Conservation (phyloP, 2,329 filamentous ascomycete genomes). For the Fusarium albidum region DNA sequence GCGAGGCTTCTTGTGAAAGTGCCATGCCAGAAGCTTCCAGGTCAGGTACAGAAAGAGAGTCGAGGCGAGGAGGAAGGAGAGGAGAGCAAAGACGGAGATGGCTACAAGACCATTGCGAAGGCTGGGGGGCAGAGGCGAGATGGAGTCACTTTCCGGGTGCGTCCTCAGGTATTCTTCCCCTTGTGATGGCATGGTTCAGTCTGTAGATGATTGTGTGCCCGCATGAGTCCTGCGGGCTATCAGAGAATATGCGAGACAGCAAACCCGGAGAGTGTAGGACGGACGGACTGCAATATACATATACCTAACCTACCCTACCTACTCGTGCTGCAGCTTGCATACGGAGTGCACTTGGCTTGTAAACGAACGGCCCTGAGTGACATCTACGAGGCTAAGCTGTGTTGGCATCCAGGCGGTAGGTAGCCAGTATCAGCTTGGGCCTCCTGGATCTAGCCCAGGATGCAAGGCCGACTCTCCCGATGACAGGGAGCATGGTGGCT, state of each 20-base stretch:
- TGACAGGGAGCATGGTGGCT: background rate
- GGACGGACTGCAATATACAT: background rate
- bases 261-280: background rate
- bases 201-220: background rate
- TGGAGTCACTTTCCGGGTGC: slow-evolving; percentile 26
- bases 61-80: slow-evolving; percentile 41
- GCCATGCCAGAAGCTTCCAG: slow-evolving; percentile 40
- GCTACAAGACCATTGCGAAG: slow-evolving; percentile 39
- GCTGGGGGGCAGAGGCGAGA: slow-evolving; percentile 30
- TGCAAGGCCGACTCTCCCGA: slow-evolving; percentile 3
- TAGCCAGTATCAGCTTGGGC: background rate
- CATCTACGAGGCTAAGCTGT: background rate
- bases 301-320: slow-evolving; percentile 1
- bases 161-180: slow-evolving; percentile 16
- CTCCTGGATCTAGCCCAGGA: background rate
- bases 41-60: slow-evolving; percentile 41
- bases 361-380: slow-evolving; percentile 1
- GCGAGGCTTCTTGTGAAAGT: slow-evolving; percentile 22
- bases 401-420: background rate
- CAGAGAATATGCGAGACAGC: background rate
- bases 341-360: background rate
- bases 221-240: slow-evolving; percentile 6
- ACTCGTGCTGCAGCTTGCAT: background rate
- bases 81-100: slow-evolving; percentile 40
- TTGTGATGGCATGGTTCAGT: slow-evolving; percentile 20